phyloP scores from a whole-genome alignment of 2,329 filamentous ascomycete genomes.

The Cladophialophora chaetospira region DNA sequence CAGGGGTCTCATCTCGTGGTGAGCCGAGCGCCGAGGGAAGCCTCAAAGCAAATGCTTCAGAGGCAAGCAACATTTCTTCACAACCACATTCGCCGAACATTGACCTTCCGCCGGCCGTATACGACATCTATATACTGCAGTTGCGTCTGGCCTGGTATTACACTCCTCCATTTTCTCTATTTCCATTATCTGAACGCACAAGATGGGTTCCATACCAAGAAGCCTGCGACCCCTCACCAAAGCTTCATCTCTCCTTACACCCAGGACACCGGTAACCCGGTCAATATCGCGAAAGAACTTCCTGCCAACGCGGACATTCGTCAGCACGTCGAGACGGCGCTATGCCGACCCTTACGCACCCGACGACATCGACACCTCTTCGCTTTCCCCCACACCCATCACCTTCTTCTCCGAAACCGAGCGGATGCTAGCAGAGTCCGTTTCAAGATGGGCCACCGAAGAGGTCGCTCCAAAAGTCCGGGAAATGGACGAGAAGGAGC shows the following conservation, averaged over 20 bases:
- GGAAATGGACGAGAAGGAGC: constrained; percentile 96
- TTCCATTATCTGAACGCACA: constrained; percentile 12
- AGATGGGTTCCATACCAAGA: constrained; percentile 54
- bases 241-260: constrained; percentile 15
- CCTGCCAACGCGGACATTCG: constrained; percentile 41
- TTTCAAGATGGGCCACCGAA: constrained; percentile 87
- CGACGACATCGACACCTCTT: constrained; percentile 63
- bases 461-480: constrained; percentile 87
- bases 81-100: constrained; percentile 3
- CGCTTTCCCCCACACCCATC: constrained; percentile 87
- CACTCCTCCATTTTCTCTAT: background rate
- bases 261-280: constrained; percentile 11
- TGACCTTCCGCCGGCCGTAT: background rate
- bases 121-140: background rate
- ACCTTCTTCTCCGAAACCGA: constrained; percentile 90
- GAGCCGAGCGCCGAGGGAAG: constrained; percentile 15
- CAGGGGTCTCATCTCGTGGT: background rate
- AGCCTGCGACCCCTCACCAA: constrained; percentile 44
- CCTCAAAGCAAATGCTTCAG: background rate
- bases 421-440: constrained; percentile 81
- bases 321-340: constrained; percentile 42
- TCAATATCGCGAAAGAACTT: constrained; percentile 21
- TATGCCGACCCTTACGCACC: constrained; percentile 36
- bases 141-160: background rate
- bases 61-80: background rate